phyloP scores from a whole-genome alignment of 208 protist species.

The Acanthamoeba polyphaga region DNA sequence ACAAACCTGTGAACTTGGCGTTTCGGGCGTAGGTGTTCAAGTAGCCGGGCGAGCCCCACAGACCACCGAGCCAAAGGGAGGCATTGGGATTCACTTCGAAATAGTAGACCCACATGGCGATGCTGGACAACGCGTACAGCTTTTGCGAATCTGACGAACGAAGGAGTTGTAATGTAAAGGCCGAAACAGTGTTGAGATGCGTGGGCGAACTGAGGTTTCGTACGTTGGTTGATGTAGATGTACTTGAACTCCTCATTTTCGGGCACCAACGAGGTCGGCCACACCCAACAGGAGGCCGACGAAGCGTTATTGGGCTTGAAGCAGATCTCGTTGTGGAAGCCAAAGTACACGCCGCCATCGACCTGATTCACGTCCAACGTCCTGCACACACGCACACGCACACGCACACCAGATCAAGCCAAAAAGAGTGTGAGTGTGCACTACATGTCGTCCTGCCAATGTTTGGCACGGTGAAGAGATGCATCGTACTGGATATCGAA shows the following conservation, averaged over 20 bases:
- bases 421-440: no score
- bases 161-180: no score
- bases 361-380: background rate
- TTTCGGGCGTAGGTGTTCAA: background rate
- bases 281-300: background rate
- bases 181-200: background rate
- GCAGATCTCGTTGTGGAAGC: constrained; percentile 28
- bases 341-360: constrained; percentile 28
- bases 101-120: background rate
- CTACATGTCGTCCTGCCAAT: no score
- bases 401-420: no score
- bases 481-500: constrained; percentile 7
- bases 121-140: background rate
- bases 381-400: background rate
- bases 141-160: background rate
- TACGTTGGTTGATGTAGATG: background rate
- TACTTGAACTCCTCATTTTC: background rate
- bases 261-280: background rate
- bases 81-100: no score
- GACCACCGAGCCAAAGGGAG: background rate
- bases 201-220: background rate
- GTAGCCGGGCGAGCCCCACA: background rate
- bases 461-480: background rate
- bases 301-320: background rate
- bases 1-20: background rate